Base-by-base conservation (phyloP, 305 asterid genomes). In the Fraxinus angustifolia region DNA sequence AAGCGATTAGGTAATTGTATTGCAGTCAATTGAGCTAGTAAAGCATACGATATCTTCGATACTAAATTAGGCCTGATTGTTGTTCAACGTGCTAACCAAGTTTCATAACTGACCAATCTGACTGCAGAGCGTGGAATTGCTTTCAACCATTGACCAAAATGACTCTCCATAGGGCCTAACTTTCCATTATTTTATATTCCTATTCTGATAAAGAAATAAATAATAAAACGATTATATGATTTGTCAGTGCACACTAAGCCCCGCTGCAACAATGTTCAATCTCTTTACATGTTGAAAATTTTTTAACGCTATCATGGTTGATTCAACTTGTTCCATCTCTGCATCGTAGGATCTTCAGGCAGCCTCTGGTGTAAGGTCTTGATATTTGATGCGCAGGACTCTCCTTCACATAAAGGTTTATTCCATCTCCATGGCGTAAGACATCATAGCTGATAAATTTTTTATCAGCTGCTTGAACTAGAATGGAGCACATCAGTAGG, bases 331-430 rank as follows among this genome's bases (percentile, higher is more conserved):
- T 70, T 62, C 35, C 78, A 26, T 31, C 78, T 77, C 42, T 68
- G 83, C 42, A 5, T 28, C 26, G 76, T 33, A 31, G 6, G 74
- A 56, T 79, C 83, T 68, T 76, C 65, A 14, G 21, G 81, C 79
- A 78, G 19, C 48, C 60, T 21, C 73, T 45, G 76, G 35, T 48
- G 78, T 76, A 23, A 38, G 11, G 23, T 28, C 50, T 35, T 8
- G 80, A 53, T 12, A 0, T 38, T 79, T 73, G 26, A 45, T 77
- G 53, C n/a, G 48, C 53, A 58, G 1, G 26, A 35, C 35, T 34
- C 36, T 1, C 2, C 31, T 38, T 53, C 36, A 40, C 65, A 53
- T 26, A 53, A 53, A 10, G 8, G 8, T 16, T 6, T 16, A n/a
- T 53, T 16, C 0, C 65, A 16, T 16, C 26, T n/a, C 65, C 65